Percentiles rank a stretch among this genome's conserved stretches.
Evolutionary conservation across 2,329 filamentous ascomycete genomes (phyloP).

Genomic region (Penicillium sp.): DNA sequence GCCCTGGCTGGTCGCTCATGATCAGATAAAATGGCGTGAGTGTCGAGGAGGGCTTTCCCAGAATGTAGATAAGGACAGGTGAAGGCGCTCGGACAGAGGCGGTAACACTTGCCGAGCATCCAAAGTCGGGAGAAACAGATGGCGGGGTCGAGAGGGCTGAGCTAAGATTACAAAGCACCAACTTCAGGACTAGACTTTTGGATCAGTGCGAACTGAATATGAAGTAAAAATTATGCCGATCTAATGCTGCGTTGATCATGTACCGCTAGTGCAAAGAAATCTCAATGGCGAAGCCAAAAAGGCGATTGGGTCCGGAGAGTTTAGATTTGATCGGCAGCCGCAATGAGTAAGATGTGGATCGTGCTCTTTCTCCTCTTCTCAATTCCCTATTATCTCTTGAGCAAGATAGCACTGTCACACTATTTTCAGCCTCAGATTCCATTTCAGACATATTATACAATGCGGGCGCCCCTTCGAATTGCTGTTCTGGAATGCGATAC

Average conservation of each 20-base stretch:
- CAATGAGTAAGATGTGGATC: neutral
- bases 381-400: neutral
- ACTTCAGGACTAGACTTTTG: no score
- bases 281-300: neutral
- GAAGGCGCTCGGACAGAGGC: neutral
- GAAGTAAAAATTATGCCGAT: neutral
- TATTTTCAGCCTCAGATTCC: neutral
- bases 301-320: neutral
- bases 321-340: neutral
- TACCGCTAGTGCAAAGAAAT: neutral
- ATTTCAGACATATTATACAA: conserved; percentile 9
- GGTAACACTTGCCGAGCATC: neutral
- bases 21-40: neutral
- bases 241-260: accelerated
- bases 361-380: neutral
- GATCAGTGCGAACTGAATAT: no score
- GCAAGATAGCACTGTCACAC: neutral
- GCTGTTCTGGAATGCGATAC: conserved; percentile 88
- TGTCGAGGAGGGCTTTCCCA: neutral
- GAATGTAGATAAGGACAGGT: neutral
- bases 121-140: neutral
- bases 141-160: neutral
- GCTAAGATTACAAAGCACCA: neutral
- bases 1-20: neutral
- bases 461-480: conserved; percentile 63